phyloP scores from a whole-genome alignment of 78 protist genomes.

The Guillardia theta region DNA sequence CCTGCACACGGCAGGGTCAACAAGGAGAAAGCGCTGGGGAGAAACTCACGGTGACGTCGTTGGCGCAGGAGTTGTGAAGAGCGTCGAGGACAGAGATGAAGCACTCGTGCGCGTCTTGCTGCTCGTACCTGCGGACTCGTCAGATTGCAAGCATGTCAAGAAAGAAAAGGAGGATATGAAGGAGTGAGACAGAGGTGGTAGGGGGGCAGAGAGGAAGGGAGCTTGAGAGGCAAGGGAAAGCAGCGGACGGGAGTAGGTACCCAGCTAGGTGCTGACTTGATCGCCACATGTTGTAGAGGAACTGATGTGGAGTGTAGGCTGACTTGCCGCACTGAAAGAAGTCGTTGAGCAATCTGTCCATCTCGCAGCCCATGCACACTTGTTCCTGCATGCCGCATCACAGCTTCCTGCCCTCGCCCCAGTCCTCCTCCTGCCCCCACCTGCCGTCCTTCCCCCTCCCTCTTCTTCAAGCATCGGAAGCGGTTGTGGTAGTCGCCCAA shows the following conservation, averaged over 20 bases:
- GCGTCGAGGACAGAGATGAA: slow-evolving; percentile 20
- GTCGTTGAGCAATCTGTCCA: neutral
- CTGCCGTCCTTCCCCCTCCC: neutral
- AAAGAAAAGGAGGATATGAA: too few species aligned
- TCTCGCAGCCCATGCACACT: slow-evolving; percentile 24
- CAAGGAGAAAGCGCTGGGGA: neutral
- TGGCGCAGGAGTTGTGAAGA: neutral
- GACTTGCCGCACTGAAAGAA: neutral
- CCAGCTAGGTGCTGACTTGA: slow-evolving; percentile 1
- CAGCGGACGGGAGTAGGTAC: neutral
- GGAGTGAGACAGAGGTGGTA: too few species aligned
- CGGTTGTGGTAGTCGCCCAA: slow-evolving; percentile 13
- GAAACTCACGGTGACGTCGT: neutral
- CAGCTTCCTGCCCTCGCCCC: neutral
- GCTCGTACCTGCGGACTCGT: too few species aligned
- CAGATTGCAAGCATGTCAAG: too few species aligned
- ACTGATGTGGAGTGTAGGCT: neutral
- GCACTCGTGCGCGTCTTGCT: slow-evolving; percentile 30
- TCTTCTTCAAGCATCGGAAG: neutral
- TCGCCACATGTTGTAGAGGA: neutral
- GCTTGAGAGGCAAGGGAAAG: too few species aligned
- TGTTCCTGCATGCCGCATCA: neutral
- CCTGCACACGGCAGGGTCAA: neutral
- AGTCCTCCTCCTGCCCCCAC: neutral
- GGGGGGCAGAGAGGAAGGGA: too few species aligned